A percentile compares a stretch with the other conserved stretches of the same genome.
Evolutionary conservation across 495 filamentous ascomycete species (phyloP).

Genomic region (Staphylotrichum longicolle): DNA sequence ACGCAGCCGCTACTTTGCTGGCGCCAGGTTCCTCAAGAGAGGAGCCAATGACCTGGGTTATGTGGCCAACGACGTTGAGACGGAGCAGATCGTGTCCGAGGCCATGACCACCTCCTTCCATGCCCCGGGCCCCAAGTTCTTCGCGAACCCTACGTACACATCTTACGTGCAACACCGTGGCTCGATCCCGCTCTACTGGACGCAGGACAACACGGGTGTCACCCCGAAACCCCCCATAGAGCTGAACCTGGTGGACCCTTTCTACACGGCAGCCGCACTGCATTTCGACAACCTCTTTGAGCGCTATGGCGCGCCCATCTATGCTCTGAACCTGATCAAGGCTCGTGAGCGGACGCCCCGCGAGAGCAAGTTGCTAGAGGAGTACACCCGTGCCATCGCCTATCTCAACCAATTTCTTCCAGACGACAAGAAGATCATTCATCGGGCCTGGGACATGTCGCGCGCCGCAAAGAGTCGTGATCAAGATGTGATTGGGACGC

Average conservation of each 20-base stretch:
- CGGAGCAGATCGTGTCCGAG: slow-evolving; percentile 96
- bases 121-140: slow-evolving; percentile 79
- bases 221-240: slow-evolving; percentile 95
- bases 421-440: slow-evolving; percentile 75
- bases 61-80: slow-evolving; percentile 99
- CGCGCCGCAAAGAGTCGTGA: slow-evolving; percentile 91
- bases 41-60: slow-evolving; percentile 95
- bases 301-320: slow-evolving; percentile 87
- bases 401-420: slow-evolving; percentile 97
- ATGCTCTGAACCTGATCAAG: slow-evolving; percentile 92
- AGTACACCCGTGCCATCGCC: slow-evolving; percentile 82
- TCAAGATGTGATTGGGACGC: slow-evolving; percentile 88
- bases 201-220: slow-evolving; percentile 92
- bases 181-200: slow-evolving; percentile 96
- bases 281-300: slow-evolving; percentile 97
- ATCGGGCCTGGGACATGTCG: slow-evolving; percentile 98
- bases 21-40: slow-evolving; percentile 89
- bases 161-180: slow-evolving; percentile 97
- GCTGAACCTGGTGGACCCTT: slow-evolving; percentile 89
- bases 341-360: slow-evolving; percentile 83
- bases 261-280: slow-evolving; percentile 91
- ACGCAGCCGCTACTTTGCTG: slow-evolving; percentile 89
- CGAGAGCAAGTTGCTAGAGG: slow-evolving; percentile 84
- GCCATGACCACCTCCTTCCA: slow-evolving; percentile 93
- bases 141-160: slow-evolving; percentile 85